Conservation (phyloP, 257 asterid genomes). For the Penstemon davidsonii region DNA sequence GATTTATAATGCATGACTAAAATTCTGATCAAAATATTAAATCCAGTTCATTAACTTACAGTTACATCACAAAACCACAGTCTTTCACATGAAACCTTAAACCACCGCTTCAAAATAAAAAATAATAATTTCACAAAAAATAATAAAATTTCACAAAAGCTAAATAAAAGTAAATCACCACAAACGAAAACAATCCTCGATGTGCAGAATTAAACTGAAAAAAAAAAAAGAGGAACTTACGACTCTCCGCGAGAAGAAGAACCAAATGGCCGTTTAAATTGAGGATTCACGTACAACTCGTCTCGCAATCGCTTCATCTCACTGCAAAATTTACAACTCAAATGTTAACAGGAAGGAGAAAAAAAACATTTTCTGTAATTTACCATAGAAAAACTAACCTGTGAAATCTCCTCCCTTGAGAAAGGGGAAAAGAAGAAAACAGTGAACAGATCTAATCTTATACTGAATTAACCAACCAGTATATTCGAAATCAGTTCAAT, state of each 20-base stretch:
- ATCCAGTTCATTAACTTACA: conserved; percentile 39
- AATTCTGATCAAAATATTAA: conserved; percentile 39
- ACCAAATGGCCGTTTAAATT: conserved; percentile 61
- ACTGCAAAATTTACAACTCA: conserved; percentile 37
- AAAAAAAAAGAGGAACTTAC: conserved; percentile 36
- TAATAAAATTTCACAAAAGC: conserved; percentile 4
- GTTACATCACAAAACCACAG: conserved; percentile 22
- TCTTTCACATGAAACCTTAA: conserved; percentile 20
- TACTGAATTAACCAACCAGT: conserved; percentile 22
- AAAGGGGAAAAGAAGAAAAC: conserved; percentile 36
- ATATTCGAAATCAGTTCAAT: conserved; percentile 23
- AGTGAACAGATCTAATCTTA: conserved; percentile 54
- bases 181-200: conserved; percentile 16
- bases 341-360: conserved; percentile 25
- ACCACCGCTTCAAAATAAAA: conserved; percentile 24
- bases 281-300: conserved; percentile 60
- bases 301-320: conserved; percentile 88
- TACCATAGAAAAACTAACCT: conserved; percentile 40
- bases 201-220: not conserved
- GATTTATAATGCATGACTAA: conserved; percentile 17
- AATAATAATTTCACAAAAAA: not conserved
- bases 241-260: conserved; percentile 57
- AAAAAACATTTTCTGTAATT: conserved; percentile 12
- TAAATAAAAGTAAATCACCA: conserved; percentile 26
- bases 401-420: conserved; percentile 41